Evolutionary conservation across 371 early-diverging fungal species (phyloP), one percentile per base, ranked within the genome.

Genomic region (Lichtheimia hyalospora): DNA sequence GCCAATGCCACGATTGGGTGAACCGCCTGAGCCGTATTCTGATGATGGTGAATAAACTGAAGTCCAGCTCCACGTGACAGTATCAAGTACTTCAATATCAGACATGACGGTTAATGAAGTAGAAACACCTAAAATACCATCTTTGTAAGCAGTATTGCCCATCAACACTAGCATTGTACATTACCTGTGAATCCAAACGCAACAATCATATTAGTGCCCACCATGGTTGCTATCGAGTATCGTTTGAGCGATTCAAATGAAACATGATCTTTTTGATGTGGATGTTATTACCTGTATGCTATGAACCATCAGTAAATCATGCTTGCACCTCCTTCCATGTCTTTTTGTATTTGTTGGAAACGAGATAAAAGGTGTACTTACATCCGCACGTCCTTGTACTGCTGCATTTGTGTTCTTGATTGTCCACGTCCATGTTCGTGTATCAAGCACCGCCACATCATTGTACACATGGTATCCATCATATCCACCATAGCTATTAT

Each of bases 401-500:
- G 70, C 74, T 44, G 77, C 77, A 60, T 74, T 77, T 12, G 77
- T 77, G 42, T 69, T 74, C 27, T 77, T 77, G 3, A 77, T 74
- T 14, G 70, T 69, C 77, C 77, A 77, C 10, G 70, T 71, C 77
- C 77, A 77, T 2, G 74, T 71, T 12, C 62, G 63, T 5, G 77
- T 77, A 52, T 77, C 69, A 1, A 77, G 54, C 5, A 77, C 74
- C 5, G 77, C 74, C 3, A 77, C 77, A 54, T 77, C 77, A 44
- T 77, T 77, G 25, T 61, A 77, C 5, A 77, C 77, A 71, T 77
- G 69, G 25, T 77, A 77, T 3, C 77, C 77, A 57, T 77, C 77
- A 39, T 77, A 77, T 12, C 77, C 77, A 7, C 77, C 77, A 56
- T 77, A 75, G n/a, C 75, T 75, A 67, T n/a, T 20, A 41, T n/a